Evolutionary conservation across 2,329 filamentous ascomycete species (phyloP), one percentile per base, ranked within the genome.

Genomic region (Neofusicoccum laricinum): DNA sequence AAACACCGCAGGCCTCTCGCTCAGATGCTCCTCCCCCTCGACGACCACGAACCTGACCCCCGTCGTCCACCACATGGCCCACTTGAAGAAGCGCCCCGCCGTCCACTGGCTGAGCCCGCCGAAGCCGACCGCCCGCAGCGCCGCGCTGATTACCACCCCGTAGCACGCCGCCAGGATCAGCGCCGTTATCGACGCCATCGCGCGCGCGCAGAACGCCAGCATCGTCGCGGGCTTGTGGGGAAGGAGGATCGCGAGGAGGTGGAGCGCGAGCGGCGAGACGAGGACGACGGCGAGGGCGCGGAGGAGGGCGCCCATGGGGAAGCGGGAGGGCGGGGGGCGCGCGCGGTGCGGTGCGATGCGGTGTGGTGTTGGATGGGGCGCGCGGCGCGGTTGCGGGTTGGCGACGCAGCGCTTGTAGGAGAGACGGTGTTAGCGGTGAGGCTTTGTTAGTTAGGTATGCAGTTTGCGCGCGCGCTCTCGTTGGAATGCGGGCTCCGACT

Each of bases 71-170:
- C 84, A 83, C 90, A 97, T 96, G 69, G 85, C 75, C 80, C 86
- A 90, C 77, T 93, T 90, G 84, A 97, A 98, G 68, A 84, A 79
- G 66, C 93, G 87, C 7, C 82, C 95, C 10, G 87, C 87, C 43
- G 91, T 87, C 92, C 93, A 98, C 82, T 98, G 95, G 32, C 91
- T 86, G 68, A 92, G 86, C 63, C 90, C 88, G 66, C 88, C 88
- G 71, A 90, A 86, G 66, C 93, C 93, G 55, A 88, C 70, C 15
- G 91, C 71, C 51, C 90, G 88, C 67, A 98, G 84, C 65, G 86
- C 71, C 66, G 93, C 84, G 49, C 90, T 92, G 32, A 88, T 88
- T 51, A 91, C 66, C 65, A 92, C 90, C 66, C 93, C 95, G 78
- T 92, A 96, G 70, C 82, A 76, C 32, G 93, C 79, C 71, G 76